Evolutionary conservation across 2,329 filamentous ascomycete species (phyloP).

Genomic region (Periconia sp.): DNA sequence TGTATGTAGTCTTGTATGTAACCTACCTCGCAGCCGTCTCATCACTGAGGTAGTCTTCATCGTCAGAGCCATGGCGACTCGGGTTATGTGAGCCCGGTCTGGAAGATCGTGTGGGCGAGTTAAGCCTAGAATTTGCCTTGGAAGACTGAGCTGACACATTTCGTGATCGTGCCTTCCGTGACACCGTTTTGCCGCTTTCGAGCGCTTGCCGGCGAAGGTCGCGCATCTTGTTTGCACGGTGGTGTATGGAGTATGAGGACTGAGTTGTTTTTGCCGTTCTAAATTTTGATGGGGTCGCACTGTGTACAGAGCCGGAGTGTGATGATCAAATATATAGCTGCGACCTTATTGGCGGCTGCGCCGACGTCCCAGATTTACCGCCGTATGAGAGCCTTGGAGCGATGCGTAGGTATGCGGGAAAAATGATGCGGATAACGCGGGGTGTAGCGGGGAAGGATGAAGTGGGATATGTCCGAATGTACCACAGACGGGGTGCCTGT

Average conservation of each 20-base stretch:
- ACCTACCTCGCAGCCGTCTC: constrained; percentile 60
- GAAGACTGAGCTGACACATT: constrained; percentile 60
- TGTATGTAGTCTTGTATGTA: constrained; percentile 11
- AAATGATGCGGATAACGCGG: constrained; percentile 24
- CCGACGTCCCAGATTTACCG: background rate
- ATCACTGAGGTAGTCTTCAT: constrained; percentile 64
- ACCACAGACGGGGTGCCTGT: background rate
- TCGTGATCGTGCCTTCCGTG: constrained; percentile 65
- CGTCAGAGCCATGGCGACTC: constrained; percentile 66
- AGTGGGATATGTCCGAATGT: background rate
- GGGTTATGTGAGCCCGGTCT: constrained; percentile 49
- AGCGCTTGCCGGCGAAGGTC: constrained; percentile 68
- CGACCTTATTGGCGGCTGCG: background rate
- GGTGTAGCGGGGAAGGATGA: constrained; percentile 14
- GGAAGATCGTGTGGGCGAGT: constrained; percentile 60
- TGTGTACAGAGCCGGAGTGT: background rate
- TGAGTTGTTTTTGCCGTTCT: background rate
- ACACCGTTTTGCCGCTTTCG: constrained; percentile 72
- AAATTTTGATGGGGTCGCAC: background rate
- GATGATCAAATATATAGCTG: background rate
- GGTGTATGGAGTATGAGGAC: constrained; percentile 7
- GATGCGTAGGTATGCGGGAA: constrained; percentile 6
- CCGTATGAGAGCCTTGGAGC: background rate
- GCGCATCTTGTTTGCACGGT: constrained; percentile 52
- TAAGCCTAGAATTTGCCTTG: constrained; percentile 58